Evolutionary conservation across 345 rosid species (phyloP).

Genomic region (Diplotaxis tenuifolia): DNA sequence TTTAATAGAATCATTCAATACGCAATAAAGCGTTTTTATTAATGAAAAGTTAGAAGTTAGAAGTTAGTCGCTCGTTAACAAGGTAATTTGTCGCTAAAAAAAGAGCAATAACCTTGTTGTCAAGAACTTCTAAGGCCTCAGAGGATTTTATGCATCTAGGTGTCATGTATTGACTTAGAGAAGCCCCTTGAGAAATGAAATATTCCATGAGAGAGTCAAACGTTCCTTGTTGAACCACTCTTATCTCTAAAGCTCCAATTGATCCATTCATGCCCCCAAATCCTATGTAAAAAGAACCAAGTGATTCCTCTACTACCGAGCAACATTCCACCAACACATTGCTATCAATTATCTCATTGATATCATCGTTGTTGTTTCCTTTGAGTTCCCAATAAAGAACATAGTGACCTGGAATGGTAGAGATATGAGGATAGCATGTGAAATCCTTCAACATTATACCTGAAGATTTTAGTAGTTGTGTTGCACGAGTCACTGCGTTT

Average conservation of each 20-base stretch:
- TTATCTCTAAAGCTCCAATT: conserved; percentile 61
- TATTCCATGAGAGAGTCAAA: conserved; percentile 69
- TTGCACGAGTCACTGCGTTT: conserved; percentile 50
- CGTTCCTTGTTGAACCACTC: conserved; percentile 54
- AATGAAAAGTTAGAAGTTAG: no score
- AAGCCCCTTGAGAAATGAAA: conserved; percentile 57
- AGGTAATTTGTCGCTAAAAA: not conserved
- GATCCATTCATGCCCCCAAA: conserved; percentile 41
- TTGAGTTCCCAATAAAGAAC: conserved; percentile 65
- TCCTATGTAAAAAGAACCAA: conserved; percentile 46
- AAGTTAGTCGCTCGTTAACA: no score
- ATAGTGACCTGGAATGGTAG: conserved; percentile 57
- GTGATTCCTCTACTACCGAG: conserved; percentile 43
- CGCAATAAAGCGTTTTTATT: no score
- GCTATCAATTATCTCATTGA: conserved; percentile 26
- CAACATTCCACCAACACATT: conserved; percentile 57
- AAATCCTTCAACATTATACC: conserved; percentile 48
- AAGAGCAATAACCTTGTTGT: not conserved
- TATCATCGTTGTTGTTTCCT: conserved; percentile 14
- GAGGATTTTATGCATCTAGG: conserved; percentile 59
- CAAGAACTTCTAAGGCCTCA: conserved; percentile 27
- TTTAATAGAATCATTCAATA: no score
- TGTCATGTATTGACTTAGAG: conserved; percentile 63
- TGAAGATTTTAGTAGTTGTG: conserved; percentile 41
- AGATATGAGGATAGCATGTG: conserved; percentile 52